Percentiles rank a stretch among this genome's conserved stretches.
Evolutionary conservation across 306 rosid species (phyloP).

Genomic region (Malus sylvestris): DNA sequence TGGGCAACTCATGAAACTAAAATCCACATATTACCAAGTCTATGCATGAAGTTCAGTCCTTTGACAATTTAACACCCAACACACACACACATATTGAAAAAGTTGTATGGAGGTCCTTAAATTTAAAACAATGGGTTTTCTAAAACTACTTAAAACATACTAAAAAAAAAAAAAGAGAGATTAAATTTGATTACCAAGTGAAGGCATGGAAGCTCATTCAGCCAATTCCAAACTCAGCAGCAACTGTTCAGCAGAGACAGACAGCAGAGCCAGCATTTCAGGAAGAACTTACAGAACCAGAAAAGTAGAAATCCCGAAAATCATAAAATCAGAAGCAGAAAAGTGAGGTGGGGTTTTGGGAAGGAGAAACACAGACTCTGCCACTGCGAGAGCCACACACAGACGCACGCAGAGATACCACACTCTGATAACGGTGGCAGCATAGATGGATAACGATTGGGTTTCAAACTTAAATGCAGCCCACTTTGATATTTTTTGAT

Average conservation of each 20-base stretch:
- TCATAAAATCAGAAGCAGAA: background rate
- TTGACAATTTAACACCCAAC: background rate
- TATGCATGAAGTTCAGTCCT: background rate
- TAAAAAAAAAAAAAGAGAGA: background rate
- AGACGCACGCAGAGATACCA: background rate
- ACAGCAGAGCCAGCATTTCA: conserved; percentile 11
- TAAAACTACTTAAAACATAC: background rate
- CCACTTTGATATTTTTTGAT: background rate
- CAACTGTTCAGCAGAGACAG: conserved; percentile 5
- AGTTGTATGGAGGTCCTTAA: background rate
- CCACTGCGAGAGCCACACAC: conserved; percentile 4
- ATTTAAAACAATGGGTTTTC: background rate
- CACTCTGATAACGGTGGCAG: background rate
- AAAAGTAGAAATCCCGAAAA: background rate
- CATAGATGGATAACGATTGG: conserved; percentile 6
- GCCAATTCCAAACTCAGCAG: conserved; percentile 29
- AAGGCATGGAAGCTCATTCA: conserved; percentile 95
- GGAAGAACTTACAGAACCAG: background rate
- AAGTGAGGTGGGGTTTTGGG: background rate
- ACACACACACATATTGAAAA: background rate
- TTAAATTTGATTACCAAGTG: conserved; percentile 41
- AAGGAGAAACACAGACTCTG: background rate
- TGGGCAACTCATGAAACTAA: background rate
- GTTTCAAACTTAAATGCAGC: background rate
- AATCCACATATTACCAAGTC: background rate